phyloP scores from a whole-genome alignment of 371 early-diverging fungal genomes.

The Rhizopus sp. region DNA sequence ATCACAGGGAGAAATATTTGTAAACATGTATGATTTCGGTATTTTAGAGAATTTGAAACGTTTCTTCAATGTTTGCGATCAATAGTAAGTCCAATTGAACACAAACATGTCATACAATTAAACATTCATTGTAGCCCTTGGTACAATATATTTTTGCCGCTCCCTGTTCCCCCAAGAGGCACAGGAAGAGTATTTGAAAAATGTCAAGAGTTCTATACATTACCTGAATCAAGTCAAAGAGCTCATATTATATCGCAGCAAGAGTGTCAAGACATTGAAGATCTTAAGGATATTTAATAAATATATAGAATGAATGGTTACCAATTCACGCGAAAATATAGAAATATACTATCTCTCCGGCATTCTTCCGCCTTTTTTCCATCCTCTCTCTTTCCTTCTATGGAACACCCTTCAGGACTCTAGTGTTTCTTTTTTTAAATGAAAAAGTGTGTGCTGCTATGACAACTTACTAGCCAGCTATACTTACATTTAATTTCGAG shows the following conservation, averaged over 20 bases:
- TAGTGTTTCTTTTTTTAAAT: neutral
- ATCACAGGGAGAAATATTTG: slow-evolving; percentile 55
- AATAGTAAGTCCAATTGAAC: slow-evolving; percentile 32
- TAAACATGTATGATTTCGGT: slow-evolving; percentile 65
- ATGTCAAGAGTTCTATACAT: slow-evolving; percentile 46
- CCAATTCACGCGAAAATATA: too few relatives aligned
- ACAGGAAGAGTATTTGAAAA: slow-evolving; percentile 48
- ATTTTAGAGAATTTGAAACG: slow-evolving; percentile 45
- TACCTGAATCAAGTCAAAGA: slow-evolving; percentile 40
- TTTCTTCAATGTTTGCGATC: slow-evolving; percentile 57
- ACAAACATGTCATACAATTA: neutral
- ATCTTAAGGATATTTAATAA: slow-evolving; percentile 43
- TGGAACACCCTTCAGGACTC: neutral
- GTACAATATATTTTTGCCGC: slow-evolving; percentile 57
- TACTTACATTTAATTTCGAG: too few relatives aligned
- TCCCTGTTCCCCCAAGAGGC: slow-evolving; percentile 57
- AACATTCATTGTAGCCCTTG: slow-evolving; percentile 40
- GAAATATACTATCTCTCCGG: too few relatives aligned
- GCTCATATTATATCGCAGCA: slow-evolving; percentile 37
- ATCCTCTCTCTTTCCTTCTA: neutral
- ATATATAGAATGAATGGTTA: neutral
- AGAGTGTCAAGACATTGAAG: slow-evolving; percentile 46
- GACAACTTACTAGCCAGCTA: too few relatives aligned
- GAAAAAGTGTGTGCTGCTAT: too few relatives aligned
- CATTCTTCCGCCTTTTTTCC: too few relatives aligned